Evolutionary conservation across 768 basidiomycete species (phyloP).

Genomic region (Macrolepiota fuliginosa): DNA sequence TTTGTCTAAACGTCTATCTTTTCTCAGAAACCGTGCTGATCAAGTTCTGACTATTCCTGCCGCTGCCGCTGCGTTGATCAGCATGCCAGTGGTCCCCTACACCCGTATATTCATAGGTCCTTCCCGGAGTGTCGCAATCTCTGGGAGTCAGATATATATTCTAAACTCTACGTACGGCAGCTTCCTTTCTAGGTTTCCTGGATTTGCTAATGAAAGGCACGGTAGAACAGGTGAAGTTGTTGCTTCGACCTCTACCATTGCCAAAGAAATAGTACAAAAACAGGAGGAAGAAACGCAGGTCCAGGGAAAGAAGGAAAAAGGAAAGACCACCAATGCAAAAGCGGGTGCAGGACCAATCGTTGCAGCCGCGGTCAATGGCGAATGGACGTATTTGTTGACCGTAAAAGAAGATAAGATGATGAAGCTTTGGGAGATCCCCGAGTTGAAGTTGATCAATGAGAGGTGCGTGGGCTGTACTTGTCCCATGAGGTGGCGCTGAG

Average conservation of each 20-base stretch:
- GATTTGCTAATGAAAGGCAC: not conserved
- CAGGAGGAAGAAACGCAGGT: too few relatives aligned
- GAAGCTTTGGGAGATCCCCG: constrained; percentile 67
- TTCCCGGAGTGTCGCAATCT: constrained; percentile 38
- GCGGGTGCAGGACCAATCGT: constrained; percentile 49
- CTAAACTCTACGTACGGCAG: constrained; percentile 50
- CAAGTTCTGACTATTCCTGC: not conserved
- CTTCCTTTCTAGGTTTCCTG: not conserved
- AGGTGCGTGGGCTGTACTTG: constrained; percentile 41
- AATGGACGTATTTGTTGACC: constrained; percentile 52
- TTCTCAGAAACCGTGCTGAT: not conserved
- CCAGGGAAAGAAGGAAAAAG: constrained; percentile 28
- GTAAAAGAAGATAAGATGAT: constrained; percentile 80
- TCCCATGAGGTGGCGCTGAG: not conserved
- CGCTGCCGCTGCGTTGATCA: not conserved
- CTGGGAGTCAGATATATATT: constrained; percentile 64
- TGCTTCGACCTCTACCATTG: constrained; percentile 39
- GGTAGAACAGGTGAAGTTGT: constrained; percentile 53
- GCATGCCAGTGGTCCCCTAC: constrained; percentile 32
- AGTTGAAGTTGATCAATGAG: constrained; percentile 53
- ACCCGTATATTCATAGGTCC: constrained; percentile 41
- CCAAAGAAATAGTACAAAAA: constrained; percentile 11
- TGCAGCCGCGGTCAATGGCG: constrained; percentile 50
- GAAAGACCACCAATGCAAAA: not conserved
- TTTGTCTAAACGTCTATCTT: not conserved